Conservation (phyloP, 2,329 filamentous ascomycete species). For the Ophiobolus disseminans region DNA sequence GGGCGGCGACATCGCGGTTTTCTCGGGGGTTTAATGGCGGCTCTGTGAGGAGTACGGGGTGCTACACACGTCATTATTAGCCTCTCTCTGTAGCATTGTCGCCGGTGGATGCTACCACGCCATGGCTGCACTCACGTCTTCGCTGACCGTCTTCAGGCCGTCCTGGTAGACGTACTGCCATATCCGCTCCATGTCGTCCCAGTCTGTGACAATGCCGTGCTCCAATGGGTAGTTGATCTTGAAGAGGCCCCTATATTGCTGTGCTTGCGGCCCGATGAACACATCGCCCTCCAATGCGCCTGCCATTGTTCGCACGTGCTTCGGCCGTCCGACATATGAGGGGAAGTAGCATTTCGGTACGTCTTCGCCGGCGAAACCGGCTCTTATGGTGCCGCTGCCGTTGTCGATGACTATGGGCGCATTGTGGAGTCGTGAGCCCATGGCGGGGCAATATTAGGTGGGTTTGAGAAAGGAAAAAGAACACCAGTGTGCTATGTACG, state of each 20-base stretch:
- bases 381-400: constrained; percentile 95
- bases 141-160: constrained; percentile 93
- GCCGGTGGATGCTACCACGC: constrained; percentile 11
- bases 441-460: constrained; percentile 38
- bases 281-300: constrained; percentile 95
- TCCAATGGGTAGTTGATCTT: constrained; percentile 97
- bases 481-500: background rate
- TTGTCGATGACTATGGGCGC: constrained; percentile 99
- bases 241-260: constrained; percentile 87
- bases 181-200: constrained; percentile 99
- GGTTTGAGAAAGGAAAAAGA: background rate
- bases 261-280: constrained; percentile 92
- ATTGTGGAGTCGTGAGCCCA: constrained; percentile 85
- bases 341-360: constrained; percentile 96
- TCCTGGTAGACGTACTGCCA: constrained; percentile 98
- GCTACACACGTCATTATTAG: constrained; percentile 58
- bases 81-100: constrained; percentile 2
- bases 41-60: constrained; percentile 95
- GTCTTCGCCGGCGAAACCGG: constrained; percentile 95
- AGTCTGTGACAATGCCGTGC: constrained; percentile 98
- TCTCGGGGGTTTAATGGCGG: constrained; percentile 92
- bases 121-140: constrained; percentile 71
- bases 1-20: constrained; percentile 94
- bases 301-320: constrained; percentile 93
- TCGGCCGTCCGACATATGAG: constrained; percentile 94